Percentiles rank a stretch among this genome's conserved stretches.
Evolutionary conservation across 306 rosid genomes (phyloP).

Genomic region (Acacia acuminata): DNA sequence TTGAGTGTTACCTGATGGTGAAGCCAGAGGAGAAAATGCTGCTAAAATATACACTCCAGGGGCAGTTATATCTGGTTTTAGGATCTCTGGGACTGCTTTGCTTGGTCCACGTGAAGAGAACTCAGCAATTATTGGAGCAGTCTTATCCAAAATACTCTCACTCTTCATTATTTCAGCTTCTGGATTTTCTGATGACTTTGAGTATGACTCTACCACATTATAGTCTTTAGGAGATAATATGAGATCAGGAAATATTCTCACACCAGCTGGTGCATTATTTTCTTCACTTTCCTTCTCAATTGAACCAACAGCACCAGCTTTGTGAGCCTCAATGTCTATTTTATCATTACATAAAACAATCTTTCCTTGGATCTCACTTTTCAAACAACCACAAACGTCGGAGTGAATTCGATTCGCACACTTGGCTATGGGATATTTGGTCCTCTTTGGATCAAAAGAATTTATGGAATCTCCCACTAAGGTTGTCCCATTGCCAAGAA

Average conservation of each 20-base stretch:
- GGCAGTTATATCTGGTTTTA: conserved; percentile 44
- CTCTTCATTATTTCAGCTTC: conserved; percentile 17
- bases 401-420: background rate
- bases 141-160: background rate
- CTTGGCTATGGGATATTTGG: conserved; percentile 18
- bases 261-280: background rate
- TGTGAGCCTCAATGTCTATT: background rate
- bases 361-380: conserved; percentile 30
- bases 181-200: background rate
- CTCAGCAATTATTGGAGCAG: conserved; percentile 26
- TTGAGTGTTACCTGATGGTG: background rate
- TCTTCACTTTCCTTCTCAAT: background rate
- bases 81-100: background rate
- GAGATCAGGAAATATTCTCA: conserved; percentile 16
- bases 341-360: conserved; percentile 23
- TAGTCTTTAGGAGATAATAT: background rate
- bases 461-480: conserved; percentile 30
- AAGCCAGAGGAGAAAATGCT: conserved; percentile 28
- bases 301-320: conserved; percentile 25
- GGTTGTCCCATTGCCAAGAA: conserved; percentile 43
- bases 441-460: conserved; percentile 21
- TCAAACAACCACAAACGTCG: background rate
- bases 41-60: conserved; percentile 39
- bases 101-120: conserved; percentile 49
- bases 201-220: background rate